Conservation (phyloP, 2,329 filamentous ascomycete genomes). For the Ceratocystis lukuohia region DNA sequence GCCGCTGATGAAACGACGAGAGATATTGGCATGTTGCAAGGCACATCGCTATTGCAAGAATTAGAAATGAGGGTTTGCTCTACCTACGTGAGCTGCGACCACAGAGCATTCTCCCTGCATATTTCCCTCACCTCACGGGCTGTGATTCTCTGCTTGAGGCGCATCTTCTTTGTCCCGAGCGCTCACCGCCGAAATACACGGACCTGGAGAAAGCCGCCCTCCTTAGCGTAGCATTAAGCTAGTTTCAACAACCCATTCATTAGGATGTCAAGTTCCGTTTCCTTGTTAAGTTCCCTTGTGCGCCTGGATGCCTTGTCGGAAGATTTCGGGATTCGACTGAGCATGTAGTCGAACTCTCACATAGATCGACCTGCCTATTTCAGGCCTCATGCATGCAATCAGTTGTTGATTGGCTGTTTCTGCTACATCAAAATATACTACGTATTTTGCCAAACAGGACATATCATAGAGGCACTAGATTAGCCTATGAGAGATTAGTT, state of each 20-base stretch:
- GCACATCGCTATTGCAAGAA: background rate
- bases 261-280: background rate
- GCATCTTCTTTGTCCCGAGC: background rate
- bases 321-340: background rate
- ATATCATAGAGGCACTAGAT: no score
- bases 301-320: background rate
- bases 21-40: background rate
- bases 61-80: no score
- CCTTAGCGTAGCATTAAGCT: background rate
- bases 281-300: background rate
- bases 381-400: background rate
- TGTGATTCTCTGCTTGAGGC: background rate
- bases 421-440: background rate
- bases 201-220: background rate
- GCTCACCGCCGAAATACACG: background rate
- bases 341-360: background rate
- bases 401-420: background rate
- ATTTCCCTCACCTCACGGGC: background rate
- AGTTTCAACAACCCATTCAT: background rate
- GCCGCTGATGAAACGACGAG: background rate
- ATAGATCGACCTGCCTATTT: background rate
- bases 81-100: no score
- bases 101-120: background rate
- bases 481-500: background rate
- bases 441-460: background rate